phyloP scores from a whole-genome alignment of 2,329 filamentous ascomycete species.

The Aspergillus eucalypticola region DNA sequence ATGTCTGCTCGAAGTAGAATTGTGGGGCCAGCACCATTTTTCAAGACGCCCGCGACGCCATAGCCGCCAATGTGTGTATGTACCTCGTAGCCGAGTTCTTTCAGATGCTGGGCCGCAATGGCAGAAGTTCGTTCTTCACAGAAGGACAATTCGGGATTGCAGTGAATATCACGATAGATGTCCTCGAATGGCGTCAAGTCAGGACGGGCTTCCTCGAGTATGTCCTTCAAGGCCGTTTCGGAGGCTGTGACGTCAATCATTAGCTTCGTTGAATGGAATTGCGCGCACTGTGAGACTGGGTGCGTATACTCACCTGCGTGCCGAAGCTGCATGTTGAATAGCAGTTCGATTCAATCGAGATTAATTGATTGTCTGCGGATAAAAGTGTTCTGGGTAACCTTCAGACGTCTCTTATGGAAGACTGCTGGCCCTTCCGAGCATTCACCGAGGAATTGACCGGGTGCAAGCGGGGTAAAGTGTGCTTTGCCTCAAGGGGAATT shows the following conservation, averaged over 20 bases:
- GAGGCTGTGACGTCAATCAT: neutral
- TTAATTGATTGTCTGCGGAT: no score
- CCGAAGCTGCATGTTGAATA: neutral
- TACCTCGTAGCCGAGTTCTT: constrained; percentile 45
- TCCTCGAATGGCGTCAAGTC: constrained; percentile 49
- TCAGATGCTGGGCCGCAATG: constrained; percentile 46
- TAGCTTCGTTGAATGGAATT: neutral
- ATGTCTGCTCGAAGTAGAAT: constrained; percentile 64
- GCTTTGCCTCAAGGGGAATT: no score
- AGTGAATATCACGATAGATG: constrained; percentile 59
- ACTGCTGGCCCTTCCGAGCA: no score
- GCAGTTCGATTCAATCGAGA: no score
- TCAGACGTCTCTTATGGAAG: no score
- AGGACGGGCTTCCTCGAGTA: constrained; percentile 43
- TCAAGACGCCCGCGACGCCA: constrained; percentile 58
- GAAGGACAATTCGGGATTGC: constrained; percentile 57
- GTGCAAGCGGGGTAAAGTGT: no score
- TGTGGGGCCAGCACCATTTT: constrained; percentile 57
- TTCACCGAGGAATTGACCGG: no score
- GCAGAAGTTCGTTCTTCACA: constrained; percentile 56
- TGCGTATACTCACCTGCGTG: neutral
- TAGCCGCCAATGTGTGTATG: constrained; percentile 58
- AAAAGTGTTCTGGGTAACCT: no score
- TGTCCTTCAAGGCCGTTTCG: constrained; percentile 11
- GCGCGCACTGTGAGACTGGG: neutral